Base-by-base conservation (phyloP, 805 yeast genomes). In the Candida nemodendra region DNA sequence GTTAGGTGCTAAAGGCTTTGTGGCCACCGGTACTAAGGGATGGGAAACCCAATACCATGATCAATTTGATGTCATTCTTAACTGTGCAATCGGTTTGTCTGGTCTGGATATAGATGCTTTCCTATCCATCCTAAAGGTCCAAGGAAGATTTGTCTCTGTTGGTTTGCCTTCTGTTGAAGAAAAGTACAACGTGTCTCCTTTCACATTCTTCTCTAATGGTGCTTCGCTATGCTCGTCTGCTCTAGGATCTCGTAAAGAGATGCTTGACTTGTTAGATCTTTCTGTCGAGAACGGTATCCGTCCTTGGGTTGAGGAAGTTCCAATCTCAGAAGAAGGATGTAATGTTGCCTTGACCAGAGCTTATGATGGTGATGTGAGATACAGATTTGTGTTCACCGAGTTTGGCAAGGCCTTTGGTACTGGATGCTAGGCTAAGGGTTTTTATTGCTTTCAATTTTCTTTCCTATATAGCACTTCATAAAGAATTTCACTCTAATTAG, bases 291-390 rank as follows among this genome's bases (percentile, higher is more conserved):
- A 70, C 47, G 57, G 61, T 39, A 63, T 73, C 45, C 66, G 62
- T 46, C 77, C 79, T 9, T 71, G 76, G 76, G 61, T 71, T 36
- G 78, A 73, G 59, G 70, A 68, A 38, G 55, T 74, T 33, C 77
- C 74, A 30, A 65, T 74, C 36, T 56, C 65, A 31, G 76, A 66
- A 49, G 65, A 56, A 34, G 66, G 65, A 40, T 66, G 71, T 41
- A 56, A 64, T 23, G 51, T 48, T 23, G 76, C 71, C 8, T 65
- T 73, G 60, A 61, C 69, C 33, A 70, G 70, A 55, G 68, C 72
- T 37, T 59, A 67, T 52, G 48, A 63, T 7, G 75, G 75, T 50
- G 76, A 73, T 42, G 71, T 70, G 29, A 70, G 76, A 57, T 74
- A 72, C 54, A 69, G 79, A 66, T 69, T 71, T 47, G 72, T 69